phyloP scores from a whole-genome alignment of 2,329 filamentous ascomycete species.

The Verticillium nonalfalfae region DNA sequence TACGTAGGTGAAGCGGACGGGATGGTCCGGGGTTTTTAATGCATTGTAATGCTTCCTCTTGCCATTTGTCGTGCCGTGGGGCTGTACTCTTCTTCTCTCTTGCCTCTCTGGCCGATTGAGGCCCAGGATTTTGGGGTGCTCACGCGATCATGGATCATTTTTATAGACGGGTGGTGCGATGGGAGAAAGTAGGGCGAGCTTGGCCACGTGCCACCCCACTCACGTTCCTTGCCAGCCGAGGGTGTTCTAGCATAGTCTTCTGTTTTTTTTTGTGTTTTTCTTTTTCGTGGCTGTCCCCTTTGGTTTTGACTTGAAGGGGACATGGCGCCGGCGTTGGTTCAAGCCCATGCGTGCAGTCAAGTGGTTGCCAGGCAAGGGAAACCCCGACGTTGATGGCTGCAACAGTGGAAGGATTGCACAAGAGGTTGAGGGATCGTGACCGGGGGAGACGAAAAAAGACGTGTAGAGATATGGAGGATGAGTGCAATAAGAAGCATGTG shows the following conservation, averaged over 20 bases:
- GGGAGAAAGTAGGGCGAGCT: not conserved
- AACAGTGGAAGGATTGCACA: too few species aligned
- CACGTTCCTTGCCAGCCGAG: not conserved
- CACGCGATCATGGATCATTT: not conserved
- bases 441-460: not conserved
- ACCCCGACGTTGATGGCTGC: not conserved
- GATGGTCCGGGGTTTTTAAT: not conserved
- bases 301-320: not conserved
- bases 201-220: not conserved
- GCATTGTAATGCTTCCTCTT: not conserved
- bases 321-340: not conserved
- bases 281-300: not conserved
- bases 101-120: not conserved
- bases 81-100: not conserved
- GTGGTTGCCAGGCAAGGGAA: not conserved
- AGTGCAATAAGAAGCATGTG: not conserved
- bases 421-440: not conserved
- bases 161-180: not conserved
- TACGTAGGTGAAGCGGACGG: conserved; percentile 22
- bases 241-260: not conserved
- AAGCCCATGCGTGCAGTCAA: not conserved
- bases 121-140: not conserved
- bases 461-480: not conserved
- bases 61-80: not conserved
- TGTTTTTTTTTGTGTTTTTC: too few species aligned